phyloP scores from a whole-genome alignment of 768 basidiomycete genomes.

The Clavulina sp. region DNA sequence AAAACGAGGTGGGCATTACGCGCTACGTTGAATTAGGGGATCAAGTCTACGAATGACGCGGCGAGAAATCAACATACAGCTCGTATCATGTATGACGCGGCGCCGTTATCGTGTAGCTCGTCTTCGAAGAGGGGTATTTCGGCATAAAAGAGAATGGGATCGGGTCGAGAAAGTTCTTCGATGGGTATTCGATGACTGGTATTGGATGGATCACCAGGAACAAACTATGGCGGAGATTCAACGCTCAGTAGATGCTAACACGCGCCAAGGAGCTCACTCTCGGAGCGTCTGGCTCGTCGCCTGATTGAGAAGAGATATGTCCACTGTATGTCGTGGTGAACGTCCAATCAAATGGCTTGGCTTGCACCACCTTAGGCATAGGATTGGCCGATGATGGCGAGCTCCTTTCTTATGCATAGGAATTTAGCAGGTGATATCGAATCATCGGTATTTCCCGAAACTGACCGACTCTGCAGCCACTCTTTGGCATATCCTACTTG shows the following conservation, averaged over 20 bases:
- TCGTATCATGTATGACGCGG: slow-evolving; percentile 64
- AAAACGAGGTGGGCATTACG: slow-evolving; percentile 91
- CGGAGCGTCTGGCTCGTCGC: not conserved
- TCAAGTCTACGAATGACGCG: not conserved
- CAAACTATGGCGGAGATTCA: slow-evolving; percentile 7
- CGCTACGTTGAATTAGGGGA: slow-evolving; percentile 32
- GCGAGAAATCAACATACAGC: slow-evolving; percentile 41
- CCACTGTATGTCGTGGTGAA: slow-evolving; percentile 84
- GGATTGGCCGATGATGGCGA: slow-evolving; percentile 43
- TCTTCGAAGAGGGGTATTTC: slow-evolving; percentile 91
- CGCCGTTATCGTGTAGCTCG: slow-evolving; percentile 93
- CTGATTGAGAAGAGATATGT: slow-evolving; percentile 22
- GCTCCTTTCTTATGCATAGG: slow-evolving; percentile 36
- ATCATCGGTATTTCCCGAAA: slow-evolving; percentile 15
- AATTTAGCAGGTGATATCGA: not conserved
- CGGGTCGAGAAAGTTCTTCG: slow-evolving; percentile 66
- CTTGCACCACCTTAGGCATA: slow-evolving; percentile 50
- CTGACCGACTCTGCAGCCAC: slow-evolving; percentile 77
- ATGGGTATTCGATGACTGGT: slow-evolving; percentile 56
- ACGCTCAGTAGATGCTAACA: not conserved
- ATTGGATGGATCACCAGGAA: slow-evolving; percentile 37
- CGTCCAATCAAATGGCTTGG: slow-evolving; percentile 96
- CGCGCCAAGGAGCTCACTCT: not conserved
- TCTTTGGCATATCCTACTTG: slow-evolving; percentile 89
- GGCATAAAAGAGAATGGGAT: slow-evolving; percentile 96